Conservation (phyloP, 1,284 basidiomycete species). For the Ceratobasidium sp. region DNA sequence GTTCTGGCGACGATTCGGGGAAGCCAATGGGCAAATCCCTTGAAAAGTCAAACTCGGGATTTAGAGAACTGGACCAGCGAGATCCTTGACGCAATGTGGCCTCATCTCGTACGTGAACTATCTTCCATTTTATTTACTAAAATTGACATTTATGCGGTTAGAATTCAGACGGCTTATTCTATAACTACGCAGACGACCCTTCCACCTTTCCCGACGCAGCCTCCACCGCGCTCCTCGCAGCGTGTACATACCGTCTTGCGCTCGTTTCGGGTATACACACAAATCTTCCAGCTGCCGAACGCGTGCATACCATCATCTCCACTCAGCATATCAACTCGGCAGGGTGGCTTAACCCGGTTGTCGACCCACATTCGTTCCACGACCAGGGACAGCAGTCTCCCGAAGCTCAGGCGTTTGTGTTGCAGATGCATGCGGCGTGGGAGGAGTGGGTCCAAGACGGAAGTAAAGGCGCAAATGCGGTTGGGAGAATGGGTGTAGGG, state of each 20-base stretch:
- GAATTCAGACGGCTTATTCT: too few species aligned
- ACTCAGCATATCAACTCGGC: conserved; percentile 15
- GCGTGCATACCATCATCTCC: conserved; percentile 23
- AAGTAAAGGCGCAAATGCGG: too few species aligned
- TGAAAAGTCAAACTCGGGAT: conserved; percentile 55
- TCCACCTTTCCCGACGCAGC: conserved; percentile 47
- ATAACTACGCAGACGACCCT: neutral
- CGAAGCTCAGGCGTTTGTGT: conserved; percentile 51
- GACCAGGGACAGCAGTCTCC: conserved; percentile 48
- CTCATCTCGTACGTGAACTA: conserved; percentile 34
- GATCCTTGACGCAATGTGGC: conserved; percentile 59
- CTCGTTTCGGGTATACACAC: conserved; percentile 19
- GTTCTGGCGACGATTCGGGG: conserved; percentile 65
- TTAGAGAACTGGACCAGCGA: conserved; percentile 64
- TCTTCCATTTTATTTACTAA: conserved; percentile 23
- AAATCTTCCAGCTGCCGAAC: conserved; percentile 21
- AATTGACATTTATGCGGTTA: too few species aligned
- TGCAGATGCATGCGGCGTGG: conserved; percentile 50
- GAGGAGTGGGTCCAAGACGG: conserved; percentile 45
- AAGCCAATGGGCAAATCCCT: conserved; percentile 57
- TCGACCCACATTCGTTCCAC: conserved; percentile 48
- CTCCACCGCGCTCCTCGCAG: conserved; percentile 47
- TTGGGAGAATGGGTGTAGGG: too few species aligned
- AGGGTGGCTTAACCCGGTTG: conserved; percentile 49
- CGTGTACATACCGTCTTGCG: conserved; percentile 49